phyloP scores from a whole-genome alignment of 352 stramenopile species.

The Globisporangium heterothallicum region DNA sequence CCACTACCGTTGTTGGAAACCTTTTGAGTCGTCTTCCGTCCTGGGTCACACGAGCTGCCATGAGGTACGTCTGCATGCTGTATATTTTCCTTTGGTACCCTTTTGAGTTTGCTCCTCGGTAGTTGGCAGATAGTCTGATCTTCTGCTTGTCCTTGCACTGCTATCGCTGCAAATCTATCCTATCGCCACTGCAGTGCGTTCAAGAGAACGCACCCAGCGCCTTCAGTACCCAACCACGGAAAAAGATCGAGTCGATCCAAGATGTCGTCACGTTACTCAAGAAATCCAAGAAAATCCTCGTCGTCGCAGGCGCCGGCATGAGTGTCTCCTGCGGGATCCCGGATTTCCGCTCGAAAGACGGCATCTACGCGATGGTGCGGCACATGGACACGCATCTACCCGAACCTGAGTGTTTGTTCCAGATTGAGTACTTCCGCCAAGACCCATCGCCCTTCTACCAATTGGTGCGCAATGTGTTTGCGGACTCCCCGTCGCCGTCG shows the following conservation, averaged over 20 bases:
- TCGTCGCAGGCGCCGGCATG: conserved; percentile 91
- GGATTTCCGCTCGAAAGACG: conserved; percentile 94
- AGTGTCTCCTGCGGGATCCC: conserved; percentile 97
- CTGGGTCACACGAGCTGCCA: conserved; percentile 75
- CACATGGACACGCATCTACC: conserved; percentile 87
- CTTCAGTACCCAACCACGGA: conserved; percentile 20
- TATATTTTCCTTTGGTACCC: no score
- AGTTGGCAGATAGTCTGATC: no score
- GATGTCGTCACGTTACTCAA: conserved; percentile 73
- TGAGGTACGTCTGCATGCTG: conserved; percentile 28
- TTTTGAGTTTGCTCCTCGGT: no score
- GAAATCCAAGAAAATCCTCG: conserved; percentile 82
- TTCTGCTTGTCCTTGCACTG: background rate
- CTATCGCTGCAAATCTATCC: background rate
- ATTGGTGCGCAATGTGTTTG: conserved; percentile 85
- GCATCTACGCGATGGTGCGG: conserved; percentile 80
- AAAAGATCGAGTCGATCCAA: conserved; percentile 37
- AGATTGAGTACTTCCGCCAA: conserved; percentile 95
- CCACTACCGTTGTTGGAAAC: conserved; percentile 41
- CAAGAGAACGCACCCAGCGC: conserved; percentile 31
- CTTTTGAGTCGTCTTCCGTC: conserved; percentile 50
- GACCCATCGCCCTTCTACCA: conserved; percentile 96
- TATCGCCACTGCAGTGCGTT: conserved; percentile 29
- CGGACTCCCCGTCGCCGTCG: conserved; percentile 77
- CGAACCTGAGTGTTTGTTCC: conserved; percentile 96